Evolutionary conservation across 768 basidiomycete species (phyloP).

Genomic region (Asterophora parasitica): DNA sequence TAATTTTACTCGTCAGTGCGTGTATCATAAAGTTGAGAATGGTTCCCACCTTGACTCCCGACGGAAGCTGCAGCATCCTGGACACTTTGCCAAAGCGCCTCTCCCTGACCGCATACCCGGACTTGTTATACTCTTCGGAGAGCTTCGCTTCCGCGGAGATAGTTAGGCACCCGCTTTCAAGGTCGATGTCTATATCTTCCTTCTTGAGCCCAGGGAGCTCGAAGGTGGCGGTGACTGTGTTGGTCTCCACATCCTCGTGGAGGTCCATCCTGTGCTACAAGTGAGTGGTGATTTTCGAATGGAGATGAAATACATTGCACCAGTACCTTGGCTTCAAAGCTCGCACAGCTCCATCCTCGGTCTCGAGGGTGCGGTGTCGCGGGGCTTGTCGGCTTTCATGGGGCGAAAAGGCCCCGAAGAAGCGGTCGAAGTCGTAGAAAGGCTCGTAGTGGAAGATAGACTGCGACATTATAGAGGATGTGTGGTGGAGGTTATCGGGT

Average conservation of each 20-base stretch:
- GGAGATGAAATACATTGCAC: no score
- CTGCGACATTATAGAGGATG: no score
- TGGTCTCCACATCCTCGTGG: constrained; percentile 35
- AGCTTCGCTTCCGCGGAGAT: constrained; percentile 39
- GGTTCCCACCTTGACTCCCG: constrained; percentile 38
- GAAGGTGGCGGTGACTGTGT: constrained; percentile 45
- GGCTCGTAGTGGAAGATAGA: constrained; percentile 40
- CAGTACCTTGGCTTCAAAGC: constrained; percentile 21
- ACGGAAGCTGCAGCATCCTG: constrained; percentile 42
- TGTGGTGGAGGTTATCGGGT: no score
- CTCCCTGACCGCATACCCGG: constrained; percentile 40
- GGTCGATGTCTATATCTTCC: constrained; percentile 41
- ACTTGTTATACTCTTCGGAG: constrained; percentile 28
- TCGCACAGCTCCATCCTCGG: constrained; percentile 7
- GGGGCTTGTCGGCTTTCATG: no score
- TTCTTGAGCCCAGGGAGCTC: constrained; percentile 52
- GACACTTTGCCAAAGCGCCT: constrained; percentile 45
- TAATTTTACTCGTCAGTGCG: no score
- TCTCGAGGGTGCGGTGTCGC: constrained; percentile 1
- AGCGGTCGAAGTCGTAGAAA: constrained; percentile 38
- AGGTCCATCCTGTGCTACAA: constrained; percentile 38
- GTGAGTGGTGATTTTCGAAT: no score
- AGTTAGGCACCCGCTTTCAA: constrained; percentile 42
- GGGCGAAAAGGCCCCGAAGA: constrained; percentile 31
- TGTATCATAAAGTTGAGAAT: no score